Conservation (phyloP, 768 basidiomycete species). For the Amanita fuliginea region DNA sequence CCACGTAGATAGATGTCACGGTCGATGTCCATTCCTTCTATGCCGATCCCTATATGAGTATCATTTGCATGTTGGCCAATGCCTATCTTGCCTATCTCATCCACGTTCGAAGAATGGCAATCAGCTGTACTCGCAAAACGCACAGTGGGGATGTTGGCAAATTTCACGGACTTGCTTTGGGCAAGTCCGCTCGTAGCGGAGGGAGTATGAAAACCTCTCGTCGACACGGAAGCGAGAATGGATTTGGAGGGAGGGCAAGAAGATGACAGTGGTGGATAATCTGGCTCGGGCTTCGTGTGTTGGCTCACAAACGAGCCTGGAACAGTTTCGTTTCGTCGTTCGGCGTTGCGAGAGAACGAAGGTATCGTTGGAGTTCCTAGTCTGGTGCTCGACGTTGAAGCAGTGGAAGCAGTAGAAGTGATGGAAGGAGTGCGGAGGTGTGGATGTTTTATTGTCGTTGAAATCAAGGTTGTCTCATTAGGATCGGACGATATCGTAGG, state of each 20-base stretch:
- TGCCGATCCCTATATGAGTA: slow-evolving; percentile 19
- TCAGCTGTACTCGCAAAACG: slow-evolving; percentile 29
- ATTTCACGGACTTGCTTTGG: slow-evolving; percentile 52
- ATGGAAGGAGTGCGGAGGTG: slow-evolving; percentile 17
- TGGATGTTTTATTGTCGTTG: slow-evolving; percentile 11
- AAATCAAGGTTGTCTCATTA: slow-evolving; percentile 4
- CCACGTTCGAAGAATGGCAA: slow-evolving; percentile 16
- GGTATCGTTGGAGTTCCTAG: slow-evolving; percentile 20
- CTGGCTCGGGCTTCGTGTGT: slow-evolving; percentile 7
- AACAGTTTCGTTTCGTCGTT: slow-evolving; percentile 4
- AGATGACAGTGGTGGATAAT: slow-evolving; percentile 13
- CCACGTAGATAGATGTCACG: slow-evolving; percentile 8
- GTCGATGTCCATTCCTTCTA: slow-evolving; percentile 28
- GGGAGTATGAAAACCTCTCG: slow-evolving; percentile 17
- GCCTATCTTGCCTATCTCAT: slow-evolving; percentile 7
- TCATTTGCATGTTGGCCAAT: neutral
- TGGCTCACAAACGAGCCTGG: slow-evolving; percentile 13
- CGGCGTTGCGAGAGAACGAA: slow-evolving; percentile 12
- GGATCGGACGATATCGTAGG: slow-evolving; percentile 8
- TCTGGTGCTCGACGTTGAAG: slow-evolving; percentile 15
- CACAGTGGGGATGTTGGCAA: slow-evolving; percentile 54
- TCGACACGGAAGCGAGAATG: slow-evolving; percentile 45
- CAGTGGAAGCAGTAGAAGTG: slow-evolving; percentile 18
- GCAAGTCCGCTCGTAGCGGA: slow-evolving; percentile 5
- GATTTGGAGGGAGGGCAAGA: slow-evolving; percentile 38